These are phyloP conservation scores for Porodaedalea pini DNA, from an alignment of 1,284 basidiomycete species.

Conservation along the genomic window DNA sequence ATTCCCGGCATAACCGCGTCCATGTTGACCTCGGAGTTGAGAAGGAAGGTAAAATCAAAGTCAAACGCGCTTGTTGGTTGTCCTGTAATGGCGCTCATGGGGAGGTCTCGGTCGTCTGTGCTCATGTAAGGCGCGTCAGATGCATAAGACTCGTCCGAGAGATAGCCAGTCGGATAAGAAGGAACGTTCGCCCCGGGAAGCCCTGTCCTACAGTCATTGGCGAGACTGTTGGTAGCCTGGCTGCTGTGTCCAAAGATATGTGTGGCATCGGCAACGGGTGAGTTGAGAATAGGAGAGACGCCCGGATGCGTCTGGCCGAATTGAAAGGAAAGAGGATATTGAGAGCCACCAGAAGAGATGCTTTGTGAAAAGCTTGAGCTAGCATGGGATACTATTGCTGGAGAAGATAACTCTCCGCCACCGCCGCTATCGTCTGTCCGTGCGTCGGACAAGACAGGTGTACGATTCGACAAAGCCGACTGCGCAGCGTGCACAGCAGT, in stretches of 20 bases:
- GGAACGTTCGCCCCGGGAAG: background rate
- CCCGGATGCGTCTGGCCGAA: background rate
- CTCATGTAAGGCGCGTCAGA: conserved; percentile 9
- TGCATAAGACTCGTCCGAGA: background rate
- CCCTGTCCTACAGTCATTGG: background rate
- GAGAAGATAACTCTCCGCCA: background rate
- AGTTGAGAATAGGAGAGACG: background rate
- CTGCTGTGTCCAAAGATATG: too few relatives aligned
- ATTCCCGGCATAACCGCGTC: conserved; percentile 16
- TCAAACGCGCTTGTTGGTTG: background rate
- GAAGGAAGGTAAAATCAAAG: background rate
- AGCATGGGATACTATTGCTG: background rate
- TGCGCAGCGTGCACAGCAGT: background rate
- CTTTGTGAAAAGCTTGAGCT: background rate
- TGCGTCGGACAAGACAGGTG: too few relatives aligned
- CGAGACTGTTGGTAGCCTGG: too few relatives aligned
- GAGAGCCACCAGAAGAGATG: background rate
- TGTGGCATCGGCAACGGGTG: too few relatives aligned
- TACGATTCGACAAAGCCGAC: background rate
- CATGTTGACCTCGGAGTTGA: conserved; percentile 2
- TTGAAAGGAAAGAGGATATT: background rate
- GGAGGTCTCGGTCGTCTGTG: background rate
- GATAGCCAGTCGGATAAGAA: background rate
- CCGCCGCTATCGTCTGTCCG: background rate
- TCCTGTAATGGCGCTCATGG: background rate